A percentile compares a stretch with the other conserved stretches of the same genome.
Evolutionary conservation across 257 asterid genomes (phyloP).

Genomic region (Capsicum rhomboideum): DNA sequence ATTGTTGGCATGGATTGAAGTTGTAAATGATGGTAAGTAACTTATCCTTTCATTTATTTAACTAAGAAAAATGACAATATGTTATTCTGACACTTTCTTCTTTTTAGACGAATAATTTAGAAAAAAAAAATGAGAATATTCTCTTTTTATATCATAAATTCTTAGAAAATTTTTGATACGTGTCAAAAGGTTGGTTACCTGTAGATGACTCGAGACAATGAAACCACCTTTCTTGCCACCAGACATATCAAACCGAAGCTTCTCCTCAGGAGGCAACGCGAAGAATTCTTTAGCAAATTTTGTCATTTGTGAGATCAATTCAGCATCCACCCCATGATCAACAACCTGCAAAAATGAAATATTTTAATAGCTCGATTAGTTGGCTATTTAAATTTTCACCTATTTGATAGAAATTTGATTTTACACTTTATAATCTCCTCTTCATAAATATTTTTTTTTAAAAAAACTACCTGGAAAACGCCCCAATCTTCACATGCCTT

Average conservation of each 20-base stretch:
- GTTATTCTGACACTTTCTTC: no score
- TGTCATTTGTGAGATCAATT: conserved; percentile 39
- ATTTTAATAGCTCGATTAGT: no score
- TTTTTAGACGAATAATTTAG: no score
- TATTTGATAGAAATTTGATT: no score
- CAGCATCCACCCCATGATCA: conserved; percentile 59
- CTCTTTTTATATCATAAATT: no score
- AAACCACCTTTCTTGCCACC: conserved; percentile 89
- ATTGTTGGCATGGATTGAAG: no score
- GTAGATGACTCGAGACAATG: conserved; percentile 75
- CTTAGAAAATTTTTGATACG: not conserved
- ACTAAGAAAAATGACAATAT: not conserved
- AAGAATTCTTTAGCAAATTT: conserved; percentile 51
- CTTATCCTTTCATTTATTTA: not conserved
- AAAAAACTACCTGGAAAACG: conserved; percentile 46
- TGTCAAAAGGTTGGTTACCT: conserved; percentile 22
- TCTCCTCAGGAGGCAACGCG: conserved; percentile 44
- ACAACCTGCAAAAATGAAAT: conserved; percentile 50
- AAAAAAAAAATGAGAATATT: no score
- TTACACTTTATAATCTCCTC: no score
- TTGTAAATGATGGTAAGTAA: no score
- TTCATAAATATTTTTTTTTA: no score
- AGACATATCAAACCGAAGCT: conserved; percentile 67
- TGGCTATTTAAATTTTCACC: no score
- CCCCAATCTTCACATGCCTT: conserved; percentile 93